A percentile compares a stretch with the other conserved stretches of the same genome.
Conservation (phyloP, 148 eudicot species). For the Limonium bicolor region DNA sequence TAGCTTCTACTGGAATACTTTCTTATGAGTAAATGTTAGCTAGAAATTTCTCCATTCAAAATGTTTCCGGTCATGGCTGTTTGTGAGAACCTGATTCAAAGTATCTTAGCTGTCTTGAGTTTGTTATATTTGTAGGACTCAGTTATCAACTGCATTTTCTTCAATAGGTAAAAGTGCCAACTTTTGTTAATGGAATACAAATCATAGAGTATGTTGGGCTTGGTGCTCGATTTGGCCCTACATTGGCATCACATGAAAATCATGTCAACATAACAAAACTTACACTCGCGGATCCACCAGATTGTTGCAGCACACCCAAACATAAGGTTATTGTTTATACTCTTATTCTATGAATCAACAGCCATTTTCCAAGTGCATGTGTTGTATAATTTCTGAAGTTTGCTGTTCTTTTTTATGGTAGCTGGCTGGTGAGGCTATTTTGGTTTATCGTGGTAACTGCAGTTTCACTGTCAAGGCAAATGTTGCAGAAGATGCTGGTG, state of each 20-base stretch:
- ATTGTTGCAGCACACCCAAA: slow-evolving; percentile 75
- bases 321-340: slow-evolving; percentile 39
- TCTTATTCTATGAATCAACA: background rate
- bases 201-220: slow-evolving; percentile 70
- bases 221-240: slow-evolving; percentile 97
- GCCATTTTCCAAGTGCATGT: background rate
- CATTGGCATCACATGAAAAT: slow-evolving; percentile 89
- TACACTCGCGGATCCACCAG: slow-evolving; percentile 79
- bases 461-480: slow-evolving; percentile 85
- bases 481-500: slow-evolving; percentile 90
- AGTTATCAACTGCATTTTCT: background rate
- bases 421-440: slow-evolving; percentile 89
- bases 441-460: slow-evolving; percentile 87
- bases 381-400: slow-evolving; percentile 4
- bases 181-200: slow-evolving; percentile 60
- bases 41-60: too few relatives aligned
- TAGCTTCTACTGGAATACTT: too few relatives aligned
- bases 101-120: background rate
- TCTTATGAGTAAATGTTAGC: too few relatives aligned
- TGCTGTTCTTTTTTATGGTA: slow-evolving; percentile 12
- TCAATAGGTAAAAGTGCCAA: slow-evolving; percentile 78
- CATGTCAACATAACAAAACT: slow-evolving; percentile 65
- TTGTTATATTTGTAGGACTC: too few relatives aligned
- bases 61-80: too few relatives aligned
- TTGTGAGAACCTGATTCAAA: too few relatives aligned